phyloP scores from a whole-genome alignment of 768 basidiomycete species.

The Ephemerocybe angulata region DNA sequence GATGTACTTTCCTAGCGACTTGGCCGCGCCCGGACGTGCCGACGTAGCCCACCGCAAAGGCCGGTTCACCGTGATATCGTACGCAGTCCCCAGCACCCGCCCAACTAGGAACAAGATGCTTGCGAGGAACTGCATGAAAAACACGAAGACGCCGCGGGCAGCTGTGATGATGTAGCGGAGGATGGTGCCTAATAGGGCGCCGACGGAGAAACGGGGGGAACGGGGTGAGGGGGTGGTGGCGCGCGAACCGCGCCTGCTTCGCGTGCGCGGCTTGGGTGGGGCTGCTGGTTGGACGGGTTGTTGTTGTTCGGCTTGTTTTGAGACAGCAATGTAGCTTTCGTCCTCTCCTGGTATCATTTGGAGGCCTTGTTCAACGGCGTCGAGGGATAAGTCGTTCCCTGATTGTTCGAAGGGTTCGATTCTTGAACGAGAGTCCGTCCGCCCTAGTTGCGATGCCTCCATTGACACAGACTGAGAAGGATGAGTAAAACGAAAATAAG shows the following conservation, averaged over 20 bases:
- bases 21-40: constrained; percentile 25
- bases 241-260: constrained; percentile 30
- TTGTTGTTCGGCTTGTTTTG: constrained; percentile 18
- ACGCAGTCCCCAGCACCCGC: constrained; percentile 44
- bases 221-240: constrained; percentile 16
- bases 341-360: constrained; percentile 60
- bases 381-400: constrained; percentile 32
- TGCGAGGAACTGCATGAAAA: constrained; percentile 30
- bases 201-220: constrained; percentile 34
- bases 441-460: constrained; percentile 31
- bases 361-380: constrained; percentile 50
- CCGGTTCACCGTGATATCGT: constrained; percentile 46
- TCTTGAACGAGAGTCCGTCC: constrained; percentile 39
- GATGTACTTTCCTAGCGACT: constrained; percentile 37
- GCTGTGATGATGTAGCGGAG: constrained; percentile 30
- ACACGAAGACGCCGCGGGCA: constrained; percentile 18
- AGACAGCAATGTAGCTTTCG: constrained; percentile 41
- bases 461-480: constrained; percentile 26
- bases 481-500: constrained; percentile 6
- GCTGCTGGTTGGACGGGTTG: constrained; percentile 22
- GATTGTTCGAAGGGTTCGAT: constrained; percentile 35
- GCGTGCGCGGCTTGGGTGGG: constrained; percentile 18
- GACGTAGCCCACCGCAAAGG: constrained; percentile 41
- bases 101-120: constrained; percentile 42
- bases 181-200: constrained; percentile 40